These are phyloP conservation scores for Naganishia onofrii DNA, from an alignment of 768 basidiomycete genomes.

Conservation along the genomic window DNA sequence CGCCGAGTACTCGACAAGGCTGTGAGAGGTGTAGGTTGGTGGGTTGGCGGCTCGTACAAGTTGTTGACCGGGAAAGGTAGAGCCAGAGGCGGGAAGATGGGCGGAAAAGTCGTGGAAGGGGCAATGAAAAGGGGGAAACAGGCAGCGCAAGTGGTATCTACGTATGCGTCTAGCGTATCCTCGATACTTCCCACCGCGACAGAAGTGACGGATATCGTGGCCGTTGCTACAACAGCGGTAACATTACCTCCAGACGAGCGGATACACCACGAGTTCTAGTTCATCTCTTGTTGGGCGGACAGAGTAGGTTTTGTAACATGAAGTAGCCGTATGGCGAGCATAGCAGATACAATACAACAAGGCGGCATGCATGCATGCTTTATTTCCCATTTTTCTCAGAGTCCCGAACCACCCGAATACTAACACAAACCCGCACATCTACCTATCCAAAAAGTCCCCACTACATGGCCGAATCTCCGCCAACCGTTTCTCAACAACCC, in stretches of 20 bases:
- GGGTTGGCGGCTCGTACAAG: constrained; percentile 55
- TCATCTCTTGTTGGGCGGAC: background rate
- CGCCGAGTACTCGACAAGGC: constrained; percentile 78
- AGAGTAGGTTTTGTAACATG: no score
- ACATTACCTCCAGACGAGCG: background rate
- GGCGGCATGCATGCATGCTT: background rate
- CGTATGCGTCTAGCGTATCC: background rate
- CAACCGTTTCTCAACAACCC: no score
- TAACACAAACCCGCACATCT: no score
- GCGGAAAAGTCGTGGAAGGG: constrained; percentile 5
- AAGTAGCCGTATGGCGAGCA: background rate
- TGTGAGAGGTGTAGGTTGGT: constrained; percentile 77
- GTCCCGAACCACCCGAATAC: no score
- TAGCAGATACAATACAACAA: background rate
- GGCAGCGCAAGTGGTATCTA: constrained; percentile 4
- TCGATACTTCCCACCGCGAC: background rate
- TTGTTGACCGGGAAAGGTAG: constrained; percentile 32
- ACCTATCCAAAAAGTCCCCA: background rate
- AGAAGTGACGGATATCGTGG: constrained; percentile 1
- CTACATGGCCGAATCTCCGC: background rate
- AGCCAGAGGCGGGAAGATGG: constrained; percentile 19
- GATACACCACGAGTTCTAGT: constrained; percentile 15
- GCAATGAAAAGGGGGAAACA: constrained; percentile 7
- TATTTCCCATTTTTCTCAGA: background rate
- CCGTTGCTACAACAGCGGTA: background rate